Base-by-base conservation (phyloP, 2,329 filamentous ascomycete species). In the Fusarium pseudonygamai region DNA sequence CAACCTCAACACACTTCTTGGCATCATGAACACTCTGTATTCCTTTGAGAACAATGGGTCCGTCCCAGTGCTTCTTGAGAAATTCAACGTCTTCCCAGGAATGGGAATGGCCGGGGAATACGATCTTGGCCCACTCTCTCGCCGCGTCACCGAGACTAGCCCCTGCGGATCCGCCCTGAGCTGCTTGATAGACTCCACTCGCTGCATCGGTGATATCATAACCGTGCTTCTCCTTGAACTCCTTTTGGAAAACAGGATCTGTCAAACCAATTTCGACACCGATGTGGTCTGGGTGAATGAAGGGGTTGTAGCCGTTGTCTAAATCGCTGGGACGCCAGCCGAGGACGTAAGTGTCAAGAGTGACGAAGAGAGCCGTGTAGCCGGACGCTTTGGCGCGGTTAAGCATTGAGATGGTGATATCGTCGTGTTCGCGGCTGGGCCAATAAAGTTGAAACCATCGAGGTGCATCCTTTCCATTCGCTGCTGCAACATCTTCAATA, bases 401-500 rank as follows among this genome's bases (percentile, higher is more conserved):
- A 12, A 73, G 28, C 20, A 73, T 43, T 0, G 71, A 73, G 9
- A 71, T 64, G 0, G 71, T 73, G 9, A 73, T 73, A 2, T 73
- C 70, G 6, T 73, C 66, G 14, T 71, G 61, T 26, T 73, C 61
- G 1, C 66, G 45, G 6, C 71, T 73, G 0, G 70, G 70, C 71
- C 71, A 73, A n/a, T 73, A 72, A 3, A 73, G 53, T 0, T 73
- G 71, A 5, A 73, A 71, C 70, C 70, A 73, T 1, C 71, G n/a
- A 0, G 70, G 56, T 3, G 70, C 30, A 1, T 40, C 42, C 0
- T 72, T 10, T 1, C 66, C 70, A 14, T 63, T 73, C 3, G 53
- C 70, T 4, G 26, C 40, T 32, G 71, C 71, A 2, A 73, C 66
- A 32, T 71, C 70, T 20, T 73, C 71, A 2, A 73, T 73, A 11